phyloP scores from a whole-genome alignment of 1,284 basidiomycete genomes.

The Vanrija humicola region DNA sequence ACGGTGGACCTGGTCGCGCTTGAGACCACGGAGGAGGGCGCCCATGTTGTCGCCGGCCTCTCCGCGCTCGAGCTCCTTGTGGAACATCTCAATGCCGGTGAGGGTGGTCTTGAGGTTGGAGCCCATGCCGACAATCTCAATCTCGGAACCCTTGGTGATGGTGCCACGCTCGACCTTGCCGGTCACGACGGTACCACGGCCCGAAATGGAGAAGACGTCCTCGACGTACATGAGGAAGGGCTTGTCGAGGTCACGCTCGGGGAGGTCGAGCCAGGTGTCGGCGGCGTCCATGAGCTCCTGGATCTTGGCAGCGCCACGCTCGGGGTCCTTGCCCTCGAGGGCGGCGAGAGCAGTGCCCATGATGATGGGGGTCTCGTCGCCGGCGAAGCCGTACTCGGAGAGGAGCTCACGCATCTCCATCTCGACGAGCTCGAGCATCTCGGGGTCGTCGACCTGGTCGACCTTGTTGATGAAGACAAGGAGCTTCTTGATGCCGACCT shows the following conservation, averaged over 20 bases:
- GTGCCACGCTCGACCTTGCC: slow-evolving; percentile 96
- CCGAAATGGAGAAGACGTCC: slow-evolving; percentile 97
- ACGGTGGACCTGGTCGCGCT: slow-evolving; percentile 91
- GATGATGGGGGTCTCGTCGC: slow-evolving; percentile 93
- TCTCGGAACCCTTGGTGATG: slow-evolving; percentile 87
- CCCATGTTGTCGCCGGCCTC: slow-evolving; percentile 99
- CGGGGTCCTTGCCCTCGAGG: slow-evolving; percentile 74
- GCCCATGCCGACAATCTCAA: slow-evolving; percentile 91
- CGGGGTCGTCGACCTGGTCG: slow-evolving; percentile 88
- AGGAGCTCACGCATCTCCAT: slow-evolving; percentile 99
- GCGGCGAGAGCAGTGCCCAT: slow-evolving; percentile 96
- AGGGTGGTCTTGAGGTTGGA: slow-evolving; percentile 82
- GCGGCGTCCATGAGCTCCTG: slow-evolving; percentile 80
- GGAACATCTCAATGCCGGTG: slow-evolving; percentile 99
- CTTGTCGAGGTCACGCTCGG: slow-evolving; percentile 93
- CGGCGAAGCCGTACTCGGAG: slow-evolving; percentile 87
- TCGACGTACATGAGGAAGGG: slow-evolving; percentile 97
- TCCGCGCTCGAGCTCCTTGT: slow-evolving; percentile 97
- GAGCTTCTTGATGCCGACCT: slow-evolving; percentile 97
- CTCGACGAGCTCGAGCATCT: slow-evolving; percentile 98
- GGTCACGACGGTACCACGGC: slow-evolving; percentile 96
- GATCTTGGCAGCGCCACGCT: slow-evolving; percentile 79
- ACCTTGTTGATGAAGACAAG: slow-evolving; percentile 93
- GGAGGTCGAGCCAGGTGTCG: slow-evolving; percentile 93
- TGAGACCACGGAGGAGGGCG: slow-evolving; percentile 90